These are phyloP conservation scores for Pisolithus albus DNA, from an alignment of 768 basidiomycete genomes.

Conservation along the genomic window DNA sequence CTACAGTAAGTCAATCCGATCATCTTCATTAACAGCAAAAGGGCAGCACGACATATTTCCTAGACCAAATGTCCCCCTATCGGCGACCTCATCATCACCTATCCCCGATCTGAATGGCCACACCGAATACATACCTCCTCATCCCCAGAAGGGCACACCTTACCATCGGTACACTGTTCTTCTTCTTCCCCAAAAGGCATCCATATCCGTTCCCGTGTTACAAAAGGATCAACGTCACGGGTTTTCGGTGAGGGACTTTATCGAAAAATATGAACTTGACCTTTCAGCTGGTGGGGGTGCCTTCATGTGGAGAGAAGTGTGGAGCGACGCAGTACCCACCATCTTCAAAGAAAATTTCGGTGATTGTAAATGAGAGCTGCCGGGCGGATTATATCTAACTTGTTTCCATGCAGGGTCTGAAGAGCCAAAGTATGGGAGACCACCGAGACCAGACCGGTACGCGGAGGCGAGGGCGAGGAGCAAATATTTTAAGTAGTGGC, in stretches of 20 bases:
- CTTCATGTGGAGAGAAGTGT: conserved; percentile 79
- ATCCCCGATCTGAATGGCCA: conserved; percentile 45
- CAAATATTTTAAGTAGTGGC: conserved; percentile 1
- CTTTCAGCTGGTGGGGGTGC: conserved; percentile 57
- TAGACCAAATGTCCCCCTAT: conserved; percentile 80
- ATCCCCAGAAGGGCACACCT: conserved; percentile 81
- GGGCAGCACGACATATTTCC: conserved; percentile 2
- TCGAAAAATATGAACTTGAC: conserved; percentile 46
- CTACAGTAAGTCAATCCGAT: conserved; percentile 49
- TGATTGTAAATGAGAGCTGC: conserved; percentile 32
- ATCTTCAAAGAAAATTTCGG: conserved; percentile 65
- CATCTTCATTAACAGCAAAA: conserved; percentile 7
- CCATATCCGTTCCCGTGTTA: conserved; percentile 40
- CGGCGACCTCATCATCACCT: conserved; percentile 39
- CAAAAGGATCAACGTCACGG: conserved; percentile 41
- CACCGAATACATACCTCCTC: conserved; percentile 81
- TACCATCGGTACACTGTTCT: conserved; percentile 87
- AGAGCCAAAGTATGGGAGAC: conserved; percentile 21
- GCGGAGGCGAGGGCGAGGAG: conserved; percentile 23
- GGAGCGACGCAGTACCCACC: conserved; percentile 56
- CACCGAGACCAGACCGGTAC: conserved; percentile 26
- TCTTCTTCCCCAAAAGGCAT: conserved; percentile 62
- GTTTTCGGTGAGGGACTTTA: conserved; percentile 66
- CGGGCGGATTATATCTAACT: neutral
- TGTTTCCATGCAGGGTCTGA: conserved; percentile 9